Evolutionary conservation across 2,329 filamentous ascomycete genomes (phyloP), one percentile per base, ranked within the genome.

Genomic region (Cladorrhinum sp.): DNA sequence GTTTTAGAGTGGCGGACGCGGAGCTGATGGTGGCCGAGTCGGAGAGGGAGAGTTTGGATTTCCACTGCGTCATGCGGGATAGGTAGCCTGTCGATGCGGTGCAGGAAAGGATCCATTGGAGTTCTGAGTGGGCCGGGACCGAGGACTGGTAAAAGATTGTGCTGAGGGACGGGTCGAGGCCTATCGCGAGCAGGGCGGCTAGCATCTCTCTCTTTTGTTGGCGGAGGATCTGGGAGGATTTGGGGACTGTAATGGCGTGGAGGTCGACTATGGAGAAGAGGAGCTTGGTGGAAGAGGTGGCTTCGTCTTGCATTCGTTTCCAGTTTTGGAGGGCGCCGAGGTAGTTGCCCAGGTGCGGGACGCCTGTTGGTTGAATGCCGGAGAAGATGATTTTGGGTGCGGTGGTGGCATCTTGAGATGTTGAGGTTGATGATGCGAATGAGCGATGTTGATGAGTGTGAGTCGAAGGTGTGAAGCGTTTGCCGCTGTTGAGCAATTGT

Each of bases 1-100:
- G 84, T 73, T 95, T 96, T 62, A 96, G 81, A 66, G 85, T 86
- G 6, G 81, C 82, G 30, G 39, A 24, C 26, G 4, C 26, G 4
- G 53, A 42, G 16, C n/a, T n/a, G n/a, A 39, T 23, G 30, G 33
- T n/a, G 30, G 50, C 79, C 60, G 86, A 79, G 20, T 87, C 79
- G 9, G 82, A 76, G 20, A 92, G 73, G 20, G 86, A 80, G 18
- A 95, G 54, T 33, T 57, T 57, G 7, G 39, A 49, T 33, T 99
- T 99, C 93, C 95, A 99, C 75, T 98, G 95, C 26, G 95, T 98
- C 95, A 99, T 99, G n/a, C 95, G 83, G 9, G 89, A 89, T n/a
- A 99, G 79, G 75, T 96, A 96, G 42, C 95, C 95, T 75, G 95
- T 92, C 4, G 91, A 94, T 23, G 95, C 91, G 57, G 90, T 90